Conservation (phyloP, 1,139 yeast species). For the Kodamaea fungicola region DNA sequence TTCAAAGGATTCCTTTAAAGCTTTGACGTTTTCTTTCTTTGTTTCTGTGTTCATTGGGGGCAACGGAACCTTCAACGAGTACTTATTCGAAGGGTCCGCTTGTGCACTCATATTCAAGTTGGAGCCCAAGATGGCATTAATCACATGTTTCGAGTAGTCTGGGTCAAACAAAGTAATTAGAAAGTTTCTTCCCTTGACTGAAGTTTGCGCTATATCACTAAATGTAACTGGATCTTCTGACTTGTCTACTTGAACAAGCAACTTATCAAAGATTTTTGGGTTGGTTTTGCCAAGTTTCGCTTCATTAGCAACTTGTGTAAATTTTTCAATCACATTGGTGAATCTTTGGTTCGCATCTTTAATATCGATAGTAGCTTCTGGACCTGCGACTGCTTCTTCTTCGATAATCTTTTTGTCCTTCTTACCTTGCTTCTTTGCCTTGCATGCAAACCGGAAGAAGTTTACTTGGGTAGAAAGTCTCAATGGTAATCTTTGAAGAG, state of each 20-base stretch:
- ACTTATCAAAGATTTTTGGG: constrained; percentile 61
- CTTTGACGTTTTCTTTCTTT: constrained; percentile 55
- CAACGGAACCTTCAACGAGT: constrained; percentile 67
- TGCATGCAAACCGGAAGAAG: neutral
- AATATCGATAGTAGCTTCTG: constrained; percentile 29
- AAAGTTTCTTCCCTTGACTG: constrained; percentile 61
- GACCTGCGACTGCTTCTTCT: constrained; percentile 15
- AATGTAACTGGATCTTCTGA: constrained; percentile 40
- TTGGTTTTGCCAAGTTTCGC: constrained; percentile 66
- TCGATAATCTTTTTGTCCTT: constrained; percentile 12
- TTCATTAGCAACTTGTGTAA: constrained; percentile 55
- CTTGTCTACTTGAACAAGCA: constrained; percentile 52
- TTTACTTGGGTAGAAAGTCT: too few species aligned
- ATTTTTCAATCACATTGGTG: constrained; percentile 47
- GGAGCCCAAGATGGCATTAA: constrained; percentile 66
- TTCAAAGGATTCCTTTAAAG: constrained; percentile 62
- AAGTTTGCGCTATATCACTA: constrained; percentile 69
- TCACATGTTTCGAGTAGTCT: constrained; percentile 59
- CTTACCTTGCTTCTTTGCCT: constrained; percentile 12
- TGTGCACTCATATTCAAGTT: constrained; percentile 78
- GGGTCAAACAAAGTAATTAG: constrained; percentile 85
- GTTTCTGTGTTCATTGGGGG: constrained; percentile 76
- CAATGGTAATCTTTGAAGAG: too few species aligned
- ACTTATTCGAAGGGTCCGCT: constrained; percentile 66
- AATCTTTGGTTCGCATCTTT: constrained; percentile 45